Conservation (phyloP, 2,329 filamentous ascomycete species). For the Aplosporella prunicola region DNA sequence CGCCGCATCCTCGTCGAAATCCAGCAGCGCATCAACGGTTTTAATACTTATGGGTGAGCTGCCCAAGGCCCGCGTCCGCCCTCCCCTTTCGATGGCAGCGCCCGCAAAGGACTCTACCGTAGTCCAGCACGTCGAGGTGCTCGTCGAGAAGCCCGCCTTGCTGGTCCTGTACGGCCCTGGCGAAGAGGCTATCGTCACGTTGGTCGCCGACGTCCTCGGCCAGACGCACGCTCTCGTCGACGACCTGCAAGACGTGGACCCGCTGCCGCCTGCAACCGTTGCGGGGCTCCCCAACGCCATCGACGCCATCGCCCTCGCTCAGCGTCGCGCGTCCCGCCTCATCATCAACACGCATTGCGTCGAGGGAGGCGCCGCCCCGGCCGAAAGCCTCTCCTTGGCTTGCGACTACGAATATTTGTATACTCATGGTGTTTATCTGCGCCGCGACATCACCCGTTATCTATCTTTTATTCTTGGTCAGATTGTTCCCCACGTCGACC, state of each 20-base stretch:
- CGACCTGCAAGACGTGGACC: conserved; percentile 45
- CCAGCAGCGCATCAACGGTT: conserved; percentile 33
- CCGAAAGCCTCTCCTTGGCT: conserved; percentile 52
- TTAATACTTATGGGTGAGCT: conserved; percentile 32
- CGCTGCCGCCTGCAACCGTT: conserved; percentile 53
- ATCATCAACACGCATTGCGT: conserved; percentile 71
- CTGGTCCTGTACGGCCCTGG: conserved; percentile 57
- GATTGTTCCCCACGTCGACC: conserved; percentile 64
- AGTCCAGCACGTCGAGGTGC: conserved; percentile 27
- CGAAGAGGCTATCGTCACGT: conserved; percentile 63
- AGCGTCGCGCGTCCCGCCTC: conserved; percentile 45
- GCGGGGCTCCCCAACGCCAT: conserved; percentile 39
- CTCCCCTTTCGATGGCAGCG: not conserved
- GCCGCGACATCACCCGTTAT: conserved; percentile 68
- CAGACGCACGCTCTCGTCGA: conserved; percentile 56
- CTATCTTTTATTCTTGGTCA: conserved; percentile 72
- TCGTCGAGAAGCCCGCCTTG: conserved; percentile 30
- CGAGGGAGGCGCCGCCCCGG: conserved; percentile 48
- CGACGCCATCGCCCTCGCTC: conserved; percentile 1
- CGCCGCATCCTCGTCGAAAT: conserved; percentile 31
- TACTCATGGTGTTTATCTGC: conserved; percentile 60
- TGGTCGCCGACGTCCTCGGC: conserved; percentile 71
- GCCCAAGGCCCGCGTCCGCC: not conserved
- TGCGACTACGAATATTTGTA: conserved; percentile 87
- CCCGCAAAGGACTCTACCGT: conserved; percentile 21